Evolutionary conservation across 208 protist species (phyloP).

Genomic region (Leishmania aethiopica): DNA sequence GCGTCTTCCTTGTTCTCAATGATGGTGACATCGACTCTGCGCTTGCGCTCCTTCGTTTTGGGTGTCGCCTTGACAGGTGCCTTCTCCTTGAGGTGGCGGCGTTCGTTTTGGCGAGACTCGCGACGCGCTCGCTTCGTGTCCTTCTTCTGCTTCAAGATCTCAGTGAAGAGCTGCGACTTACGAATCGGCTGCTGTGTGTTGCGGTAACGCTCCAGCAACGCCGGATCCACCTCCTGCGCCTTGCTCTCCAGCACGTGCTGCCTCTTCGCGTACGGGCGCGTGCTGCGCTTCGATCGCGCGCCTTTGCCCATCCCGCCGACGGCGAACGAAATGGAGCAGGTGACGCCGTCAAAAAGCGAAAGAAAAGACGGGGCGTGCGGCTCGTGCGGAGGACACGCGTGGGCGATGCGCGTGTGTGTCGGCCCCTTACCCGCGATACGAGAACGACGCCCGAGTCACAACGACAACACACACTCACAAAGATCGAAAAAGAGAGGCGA

Average conservation of each 20-base stretch:
- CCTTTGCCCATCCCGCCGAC: constrained; percentile 71
- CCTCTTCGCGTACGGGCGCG: constrained; percentile 32
- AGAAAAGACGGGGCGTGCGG: not conserved
- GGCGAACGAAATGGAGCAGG: not conserved
- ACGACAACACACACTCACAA: not conserved
- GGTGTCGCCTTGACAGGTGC: constrained; percentile 81
- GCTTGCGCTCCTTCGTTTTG: constrained; percentile 89
- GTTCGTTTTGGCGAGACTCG: constrained; percentile 78
- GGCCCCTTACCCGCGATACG: not conserved
- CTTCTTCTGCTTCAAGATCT: constrained; percentile 90
- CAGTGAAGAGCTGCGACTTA: constrained; percentile 86
- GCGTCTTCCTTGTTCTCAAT: constrained; percentile 73
- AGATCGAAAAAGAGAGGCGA: not conserved
- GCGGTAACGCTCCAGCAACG: constrained; percentile 80
- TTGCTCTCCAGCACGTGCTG: constrained; percentile 47
- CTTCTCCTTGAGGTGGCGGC: constrained; percentile 68
- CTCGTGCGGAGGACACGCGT: not conserved
- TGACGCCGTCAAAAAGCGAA: not conserved
- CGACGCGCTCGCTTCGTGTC: constrained; percentile 87
- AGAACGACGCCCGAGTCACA: not conserved
- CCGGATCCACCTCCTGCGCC: constrained; percentile 70
- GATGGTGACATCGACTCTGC: constrained; percentile 75
- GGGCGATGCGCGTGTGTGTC: not conserved
- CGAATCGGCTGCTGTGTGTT: constrained; percentile 82
- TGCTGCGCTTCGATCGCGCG: constrained; percentile 75